Evolutionary conservation across 2,329 filamentous ascomycete genomes (phyloP).

Genomic region (Biscogniauxia mediterranea): DNA sequence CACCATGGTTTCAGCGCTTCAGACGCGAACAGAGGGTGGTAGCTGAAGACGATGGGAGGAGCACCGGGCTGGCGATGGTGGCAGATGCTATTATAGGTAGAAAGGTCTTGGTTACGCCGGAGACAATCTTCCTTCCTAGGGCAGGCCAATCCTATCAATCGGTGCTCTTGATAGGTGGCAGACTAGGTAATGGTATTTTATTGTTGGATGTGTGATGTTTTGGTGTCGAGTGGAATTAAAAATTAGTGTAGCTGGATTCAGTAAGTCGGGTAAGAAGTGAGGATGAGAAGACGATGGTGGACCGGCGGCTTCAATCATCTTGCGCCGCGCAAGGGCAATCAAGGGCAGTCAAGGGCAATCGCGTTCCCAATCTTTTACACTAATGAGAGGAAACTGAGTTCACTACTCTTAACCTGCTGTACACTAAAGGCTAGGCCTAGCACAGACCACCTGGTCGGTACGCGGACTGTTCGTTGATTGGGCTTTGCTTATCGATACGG

Average conservation of each 20-base stretch:
- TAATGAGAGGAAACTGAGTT: neutral
- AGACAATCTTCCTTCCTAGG: too few species aligned
- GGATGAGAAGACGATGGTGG: neutral
- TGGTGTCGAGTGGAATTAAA: neutral
- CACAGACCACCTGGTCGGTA: neutral
- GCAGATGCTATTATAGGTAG: too few species aligned
- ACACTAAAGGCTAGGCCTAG: neutral
- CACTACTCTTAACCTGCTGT: neutral
- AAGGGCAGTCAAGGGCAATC: conserved; percentile 17
- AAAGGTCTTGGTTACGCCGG: too few species aligned
- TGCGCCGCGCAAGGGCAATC: conserved; percentile 18
- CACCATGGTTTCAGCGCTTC: conserved; percentile 19
- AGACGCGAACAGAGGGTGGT: neutral
- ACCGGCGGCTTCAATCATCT: conserved; percentile 1
- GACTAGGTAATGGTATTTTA: too few species aligned
- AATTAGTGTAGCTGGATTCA: neutral
- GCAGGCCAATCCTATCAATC: neutral
- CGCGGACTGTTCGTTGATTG: too few species aligned
- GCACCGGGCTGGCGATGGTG: too few species aligned
- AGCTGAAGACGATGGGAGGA: neutral
- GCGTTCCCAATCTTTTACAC: conserved; percentile 1
- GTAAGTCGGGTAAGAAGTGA: neutral
- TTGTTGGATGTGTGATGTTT: neutral
- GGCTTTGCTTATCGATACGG: neutral
- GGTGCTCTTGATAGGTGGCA: too few species aligned